A percentile compares a stretch with the other conserved stretches of the same genome.
These are phyloP conservation scores for Oryza rufipogon DNA, from an alignment of 176 grass and related monocot species.

Conservation along the genomic window DNA sequence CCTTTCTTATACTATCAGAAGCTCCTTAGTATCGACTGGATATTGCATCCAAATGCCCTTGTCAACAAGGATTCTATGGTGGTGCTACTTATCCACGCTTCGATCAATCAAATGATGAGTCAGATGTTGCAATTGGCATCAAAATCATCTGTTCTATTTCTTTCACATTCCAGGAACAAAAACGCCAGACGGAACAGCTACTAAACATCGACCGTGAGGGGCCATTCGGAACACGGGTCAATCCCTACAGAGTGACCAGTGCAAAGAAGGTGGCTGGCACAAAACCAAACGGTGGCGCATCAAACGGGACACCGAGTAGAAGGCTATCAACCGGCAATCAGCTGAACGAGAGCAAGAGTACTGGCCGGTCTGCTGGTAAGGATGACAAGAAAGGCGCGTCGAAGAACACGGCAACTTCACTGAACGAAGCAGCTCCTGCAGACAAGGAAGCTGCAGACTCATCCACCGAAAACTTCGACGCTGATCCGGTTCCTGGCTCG, in stretches of 20 bases:
- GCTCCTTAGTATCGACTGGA: neutral
- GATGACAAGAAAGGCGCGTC: slow-evolving; percentile 51
- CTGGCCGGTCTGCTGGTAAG: slow-evolving; percentile 43
- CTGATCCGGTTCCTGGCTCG: slow-evolving; percentile 42
- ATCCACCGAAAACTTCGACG: slow-evolving; percentile 39
- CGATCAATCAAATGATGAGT: neutral
- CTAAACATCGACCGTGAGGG: slow-evolving; percentile 50
- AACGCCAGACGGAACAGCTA: slow-evolving; percentile 52
- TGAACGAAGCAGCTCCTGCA: slow-evolving; percentile 18
- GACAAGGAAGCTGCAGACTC: slow-evolving; percentile 32
- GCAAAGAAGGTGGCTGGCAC: slow-evolving; percentile 55
- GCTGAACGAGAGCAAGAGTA: slow-evolving; percentile 47
- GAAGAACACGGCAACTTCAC: slow-evolving; percentile 10
- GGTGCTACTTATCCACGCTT: neutral
- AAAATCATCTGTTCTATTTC: neutral
- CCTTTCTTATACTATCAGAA: neutral
- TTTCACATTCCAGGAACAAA: slow-evolving; percentile 66
- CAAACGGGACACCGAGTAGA: slow-evolving; percentile 52
- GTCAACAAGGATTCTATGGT: neutral
- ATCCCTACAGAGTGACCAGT: slow-evolving; percentile 50
- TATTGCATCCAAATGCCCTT: slow-evolving; percentile 2
- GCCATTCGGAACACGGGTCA: slow-evolving; percentile 41
- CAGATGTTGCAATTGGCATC: neutral
- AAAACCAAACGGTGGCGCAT: slow-evolving; percentile 45
- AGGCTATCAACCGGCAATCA: slow-evolving; percentile 61